Conservation (phyloP, 2,329 filamentous ascomycete genomes). For the Fusarium longipes region DNA sequence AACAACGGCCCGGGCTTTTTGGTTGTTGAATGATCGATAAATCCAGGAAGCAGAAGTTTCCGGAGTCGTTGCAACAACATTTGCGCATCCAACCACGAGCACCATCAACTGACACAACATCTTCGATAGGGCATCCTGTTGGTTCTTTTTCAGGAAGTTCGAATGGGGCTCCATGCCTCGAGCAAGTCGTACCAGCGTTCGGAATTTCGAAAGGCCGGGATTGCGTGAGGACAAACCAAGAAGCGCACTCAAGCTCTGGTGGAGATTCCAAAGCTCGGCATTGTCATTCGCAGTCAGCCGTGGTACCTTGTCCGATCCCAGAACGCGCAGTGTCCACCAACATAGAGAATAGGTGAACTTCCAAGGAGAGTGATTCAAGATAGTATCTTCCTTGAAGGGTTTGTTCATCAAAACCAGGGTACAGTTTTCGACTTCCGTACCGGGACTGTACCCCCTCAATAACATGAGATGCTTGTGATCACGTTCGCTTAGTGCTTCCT, state of each 20-base stretch:
- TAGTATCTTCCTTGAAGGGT: fast-evolving
- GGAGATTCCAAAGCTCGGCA: neutral
- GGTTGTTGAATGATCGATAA: neutral
- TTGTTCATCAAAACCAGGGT: fast-evolving
- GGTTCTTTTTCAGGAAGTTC: neutral
- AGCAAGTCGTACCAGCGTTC: neutral
- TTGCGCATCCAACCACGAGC: neutral
- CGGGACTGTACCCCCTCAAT: neutral
- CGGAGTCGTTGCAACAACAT: conserved; percentile 1
- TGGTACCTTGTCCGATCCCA: neutral
- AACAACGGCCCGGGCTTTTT: neutral
- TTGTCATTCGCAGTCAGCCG: neutral
- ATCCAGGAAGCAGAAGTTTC: neutral
- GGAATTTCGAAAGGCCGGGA: neutral
- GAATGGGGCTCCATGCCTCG: neutral
- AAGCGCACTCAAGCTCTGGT: neutral
- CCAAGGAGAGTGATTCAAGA: neutral
- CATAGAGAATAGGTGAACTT: neutral
- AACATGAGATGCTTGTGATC: neutral
- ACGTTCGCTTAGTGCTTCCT: fast-evolving
- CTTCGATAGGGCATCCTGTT: too few species aligned
- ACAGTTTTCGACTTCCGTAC: neutral
- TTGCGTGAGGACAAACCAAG: fast-evolving
- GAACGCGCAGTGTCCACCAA: conserved; percentile 15
- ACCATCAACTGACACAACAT: neutral